These are phyloP conservation scores for Aspergillaceae sp. DNA, from an alignment of 2,329 filamentous ascomycete species.

Conservation along the genomic window DNA sequence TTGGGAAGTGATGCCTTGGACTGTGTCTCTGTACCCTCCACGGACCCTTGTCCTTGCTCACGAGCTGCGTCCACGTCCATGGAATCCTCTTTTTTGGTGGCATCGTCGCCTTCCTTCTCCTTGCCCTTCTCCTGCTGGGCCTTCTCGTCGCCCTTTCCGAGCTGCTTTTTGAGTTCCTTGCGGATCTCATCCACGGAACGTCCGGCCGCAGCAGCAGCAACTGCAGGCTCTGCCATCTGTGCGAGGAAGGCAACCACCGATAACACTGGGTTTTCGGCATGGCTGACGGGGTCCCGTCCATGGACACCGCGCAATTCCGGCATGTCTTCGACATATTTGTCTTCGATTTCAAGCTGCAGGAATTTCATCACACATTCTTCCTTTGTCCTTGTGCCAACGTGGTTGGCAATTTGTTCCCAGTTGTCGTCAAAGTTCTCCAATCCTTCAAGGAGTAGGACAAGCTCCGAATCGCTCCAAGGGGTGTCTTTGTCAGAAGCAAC, in stretches of 20 bases:
- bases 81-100: conserved; percentile 46
- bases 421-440: conserved; percentile 91
- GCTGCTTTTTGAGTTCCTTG: conserved; percentile 65
- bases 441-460: conserved; percentile 79
- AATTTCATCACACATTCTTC: conserved; percentile 98
- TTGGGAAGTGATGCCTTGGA: conserved; percentile 51
- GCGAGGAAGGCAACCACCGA: conserved; percentile 93
- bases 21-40: conserved; percentile 39
- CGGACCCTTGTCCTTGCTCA: conserved; percentile 25
- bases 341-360: conserved; percentile 90
- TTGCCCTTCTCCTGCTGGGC: conserved; percentile 38
- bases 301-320: conserved; percentile 59
- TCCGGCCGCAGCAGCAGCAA: conserved; percentile 82
- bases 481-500: conserved; percentile 72
- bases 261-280: conserved; percentile 92
- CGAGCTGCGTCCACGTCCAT: conserved; percentile 49
- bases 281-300: conserved; percentile 79
- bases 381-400: conserved; percentile 81
- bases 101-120: conserved; percentile 36
- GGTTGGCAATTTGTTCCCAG: conserved; percentile 86
- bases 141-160: conserved; percentile 55
- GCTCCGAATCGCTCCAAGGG: conserved; percentile 84
- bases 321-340: conserved; percentile 86
- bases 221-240: conserved; percentile 78
- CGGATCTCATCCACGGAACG: conserved; percentile 82